These are phyloP conservation scores for Leptomonas pyrrhocoris DNA, from an alignment of 208 protist species.

Conservation along the genomic window DNA sequence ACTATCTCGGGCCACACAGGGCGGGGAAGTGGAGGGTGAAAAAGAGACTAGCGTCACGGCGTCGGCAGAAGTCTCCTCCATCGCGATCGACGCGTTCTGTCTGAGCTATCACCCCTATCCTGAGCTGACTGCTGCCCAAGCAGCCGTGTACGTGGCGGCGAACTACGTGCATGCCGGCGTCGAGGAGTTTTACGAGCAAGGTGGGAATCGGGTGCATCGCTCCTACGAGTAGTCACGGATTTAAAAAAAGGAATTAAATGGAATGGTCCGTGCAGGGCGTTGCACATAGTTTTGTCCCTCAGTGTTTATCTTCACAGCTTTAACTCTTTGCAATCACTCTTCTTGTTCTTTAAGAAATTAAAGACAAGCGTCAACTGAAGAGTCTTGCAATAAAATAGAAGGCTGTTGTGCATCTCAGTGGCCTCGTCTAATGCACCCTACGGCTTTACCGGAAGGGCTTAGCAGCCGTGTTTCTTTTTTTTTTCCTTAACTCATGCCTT, in stretches of 20 bases:
- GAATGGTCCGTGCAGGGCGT: too few species aligned
- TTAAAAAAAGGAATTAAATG: not conserved
- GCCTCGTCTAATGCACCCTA: not conserved
- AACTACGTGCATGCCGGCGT: constrained; percentile 82
- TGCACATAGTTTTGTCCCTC: not conserved
- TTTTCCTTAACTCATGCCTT: not conserved
- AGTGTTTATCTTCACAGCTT: not conserved
- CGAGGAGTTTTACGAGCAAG: constrained; percentile 76
- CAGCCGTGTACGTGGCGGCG: constrained; percentile 67
- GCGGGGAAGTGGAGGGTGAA: not conserved
- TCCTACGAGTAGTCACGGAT: constrained; percentile 45
- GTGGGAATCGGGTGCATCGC: constrained; percentile 69
- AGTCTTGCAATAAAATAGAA: not conserved
- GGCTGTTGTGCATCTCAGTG: not conserved
- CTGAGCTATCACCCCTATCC: constrained; percentile 77
- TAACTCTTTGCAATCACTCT: not conserved
- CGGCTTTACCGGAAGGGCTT: too few species aligned
- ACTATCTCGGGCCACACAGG: too few species aligned
- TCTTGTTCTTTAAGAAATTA: not conserved
- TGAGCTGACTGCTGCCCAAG: constrained; percentile 57
- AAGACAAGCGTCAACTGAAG: too few species aligned
- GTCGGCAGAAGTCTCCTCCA: not conserved
- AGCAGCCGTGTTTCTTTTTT: constrained; percentile 20
- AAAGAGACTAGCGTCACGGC: not conserved
- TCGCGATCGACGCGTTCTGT: constrained; percentile 64